These are phyloP conservation scores for Calonectria honghensis DNA, from an alignment of 2,329 filamentous ascomycete genomes.

Conservation along the genomic window DNA sequence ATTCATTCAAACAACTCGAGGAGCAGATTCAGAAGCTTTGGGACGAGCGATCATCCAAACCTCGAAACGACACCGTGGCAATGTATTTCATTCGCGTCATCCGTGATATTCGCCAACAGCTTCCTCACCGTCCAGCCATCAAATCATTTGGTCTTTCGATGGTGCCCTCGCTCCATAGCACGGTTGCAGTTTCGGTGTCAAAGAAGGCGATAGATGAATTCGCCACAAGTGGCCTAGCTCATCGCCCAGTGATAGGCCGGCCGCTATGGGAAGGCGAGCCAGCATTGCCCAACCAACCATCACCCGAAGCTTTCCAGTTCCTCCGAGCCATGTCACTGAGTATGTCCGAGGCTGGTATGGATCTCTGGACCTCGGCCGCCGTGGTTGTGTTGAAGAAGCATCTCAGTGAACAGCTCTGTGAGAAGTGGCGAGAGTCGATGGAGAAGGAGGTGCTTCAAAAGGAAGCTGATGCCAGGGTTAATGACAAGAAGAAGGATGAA, in stretches of 20 bases:
- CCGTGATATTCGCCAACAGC: constrained; percentile 81
- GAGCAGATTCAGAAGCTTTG: constrained; percentile 72
- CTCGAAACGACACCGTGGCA: constrained; percentile 71
- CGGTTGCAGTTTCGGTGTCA: constrained; percentile 74
- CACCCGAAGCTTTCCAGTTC: constrained; percentile 83
- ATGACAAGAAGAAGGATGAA: constrained; percentile 41
- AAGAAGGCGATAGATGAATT: constrained; percentile 70
- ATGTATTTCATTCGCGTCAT: constrained; percentile 84
- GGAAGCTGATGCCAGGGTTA: constrained; percentile 38
- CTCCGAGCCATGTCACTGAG: constrained; percentile 77
- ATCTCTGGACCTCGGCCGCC: constrained; percentile 87
- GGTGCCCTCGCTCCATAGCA: constrained; percentile 78
- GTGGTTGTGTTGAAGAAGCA: constrained; percentile 77
- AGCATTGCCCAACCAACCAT: constrained; percentile 85
- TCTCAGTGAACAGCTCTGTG: constrained; percentile 70
- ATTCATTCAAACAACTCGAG: constrained; percentile 76
- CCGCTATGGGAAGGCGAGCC: constrained; percentile 88
- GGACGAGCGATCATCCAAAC: constrained; percentile 64
- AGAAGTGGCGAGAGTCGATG: constrained; percentile 68
- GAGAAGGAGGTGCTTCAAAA: constrained; percentile 50
- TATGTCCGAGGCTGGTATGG: constrained; percentile 83
- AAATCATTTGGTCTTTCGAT: constrained; percentile 76
- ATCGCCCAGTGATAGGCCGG: constrained; percentile 74
- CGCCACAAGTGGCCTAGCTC: constrained; percentile 62
- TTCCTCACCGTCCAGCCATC: constrained; percentile 73